Evolutionary conservation across 768 basidiomycete genomes (phyloP), one percentile per base, ranked within the genome.

Genomic region (Tylopilus balloui): DNA sequence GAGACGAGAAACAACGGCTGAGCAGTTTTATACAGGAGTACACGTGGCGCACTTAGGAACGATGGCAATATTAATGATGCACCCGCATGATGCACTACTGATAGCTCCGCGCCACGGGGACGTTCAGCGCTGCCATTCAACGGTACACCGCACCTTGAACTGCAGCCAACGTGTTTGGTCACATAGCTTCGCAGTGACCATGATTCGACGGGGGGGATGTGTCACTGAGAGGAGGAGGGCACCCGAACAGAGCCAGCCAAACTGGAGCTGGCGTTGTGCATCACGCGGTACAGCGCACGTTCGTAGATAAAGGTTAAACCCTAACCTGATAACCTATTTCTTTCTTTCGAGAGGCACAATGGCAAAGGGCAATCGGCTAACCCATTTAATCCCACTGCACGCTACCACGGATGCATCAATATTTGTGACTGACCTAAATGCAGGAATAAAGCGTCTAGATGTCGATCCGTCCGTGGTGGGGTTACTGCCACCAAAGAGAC

Each of bases 21-120:
- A 17, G 11, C 19, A 7, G 17, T 41, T 66, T 68, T 68, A 68
- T 63, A 63, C 21, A 35, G 37, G 41, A 39, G 51, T 39, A 31
- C 66, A 67, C 63, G 63, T 63, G 63, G 35, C 31, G 11, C 25
- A 4, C 34, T 32, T 17, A 24, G 37, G 34, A 36, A 43, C 21
- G 34, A 40, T 53, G 45, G 37, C 50, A 28, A 37, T 15, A 21
- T 24, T 14, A 27, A 12, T 23, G 20, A 37, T 25, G 15, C 21
- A 21, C 10, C 21, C 32, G 13, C 34, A 45, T 28, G 25, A 31
- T 45, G 40, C n/a, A n/a, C n/a, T n/a, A n/a, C n/a, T n/a, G n/a
- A n/a, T n/a, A n/a, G n/a, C n/a, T n/a, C n/a, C n/a, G n/a, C n/a
- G n/a, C n/a, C n/a, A n/a, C n/a, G n/a, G n/a, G n/a, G n/a, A n/a